Evolutionary conservation across 176 grass and related monocot genomes (phyloP).

Genomic region (Areca catechu): DNA sequence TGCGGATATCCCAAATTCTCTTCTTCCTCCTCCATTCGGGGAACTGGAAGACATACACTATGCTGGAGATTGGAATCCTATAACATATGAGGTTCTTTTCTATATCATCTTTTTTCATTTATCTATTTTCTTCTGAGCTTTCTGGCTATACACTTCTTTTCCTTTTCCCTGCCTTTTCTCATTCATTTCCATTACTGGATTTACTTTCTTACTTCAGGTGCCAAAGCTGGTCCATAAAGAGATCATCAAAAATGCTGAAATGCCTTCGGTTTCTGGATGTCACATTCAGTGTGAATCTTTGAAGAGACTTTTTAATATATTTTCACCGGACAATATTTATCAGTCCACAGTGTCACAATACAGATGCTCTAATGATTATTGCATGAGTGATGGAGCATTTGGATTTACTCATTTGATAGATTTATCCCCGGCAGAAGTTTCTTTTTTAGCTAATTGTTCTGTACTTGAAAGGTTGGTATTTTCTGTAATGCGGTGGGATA

Average conservation of each 20-base stretch:
- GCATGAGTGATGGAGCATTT: conserved; percentile 48
- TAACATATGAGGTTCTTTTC: conserved; percentile 61
- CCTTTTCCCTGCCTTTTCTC: conserved; percentile 14
- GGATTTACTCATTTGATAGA: conserved; percentile 66
- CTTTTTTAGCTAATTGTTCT: conserved; percentile 65
- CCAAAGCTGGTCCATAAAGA: conserved; percentile 80
- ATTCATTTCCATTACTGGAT: conserved; percentile 2
- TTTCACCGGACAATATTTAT: conserved; percentile 60
- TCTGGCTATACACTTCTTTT: neutral
- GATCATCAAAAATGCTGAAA: conserved; percentile 39
- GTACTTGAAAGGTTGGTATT: conserved; percentile 60
- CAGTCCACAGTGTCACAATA: conserved; percentile 40
- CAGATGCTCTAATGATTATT: conserved; percentile 28
- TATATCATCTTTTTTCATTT: neutral
- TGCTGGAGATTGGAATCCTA: conserved; percentile 77
- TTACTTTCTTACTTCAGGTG: conserved; percentile 41
- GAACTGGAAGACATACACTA: conserved; percentile 85
- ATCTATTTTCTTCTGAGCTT: neutral
- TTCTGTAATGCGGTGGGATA: conserved; percentile 37
- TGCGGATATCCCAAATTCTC: conserved; percentile 74
- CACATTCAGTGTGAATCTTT: conserved; percentile 46
- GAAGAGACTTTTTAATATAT: conserved; percentile 80
- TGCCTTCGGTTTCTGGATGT: conserved; percentile 28
- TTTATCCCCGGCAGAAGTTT: conserved; percentile 73
- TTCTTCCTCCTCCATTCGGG: conserved; percentile 86